Percentiles rank a stretch among this genome's conserved stretches.
Evolutionary conservation across 1,139 yeast species (phyloP).

Genomic region (Yamadazyma songkhlaensis): DNA sequence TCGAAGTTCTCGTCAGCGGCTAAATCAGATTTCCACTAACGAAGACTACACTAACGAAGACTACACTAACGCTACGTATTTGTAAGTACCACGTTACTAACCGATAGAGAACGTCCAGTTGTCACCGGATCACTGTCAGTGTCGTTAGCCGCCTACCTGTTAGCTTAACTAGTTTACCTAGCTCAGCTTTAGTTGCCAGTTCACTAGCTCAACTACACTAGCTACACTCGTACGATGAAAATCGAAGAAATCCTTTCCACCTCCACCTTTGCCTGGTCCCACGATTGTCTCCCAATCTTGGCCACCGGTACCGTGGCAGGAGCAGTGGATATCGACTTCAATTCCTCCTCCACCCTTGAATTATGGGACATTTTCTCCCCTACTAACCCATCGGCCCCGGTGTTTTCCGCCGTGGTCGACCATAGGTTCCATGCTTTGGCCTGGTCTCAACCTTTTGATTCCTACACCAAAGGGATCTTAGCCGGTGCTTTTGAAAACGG

Average conservation of each 20-base stretch:
- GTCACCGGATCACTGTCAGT: too few species aligned
- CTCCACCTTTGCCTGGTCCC: constrained; percentile 95
- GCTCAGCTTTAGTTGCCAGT: too few species aligned
- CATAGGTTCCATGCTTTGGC: constrained; percentile 75
- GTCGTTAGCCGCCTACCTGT: too few species aligned
- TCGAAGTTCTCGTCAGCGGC: too few species aligned
- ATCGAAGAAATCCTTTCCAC: constrained; percentile 81
- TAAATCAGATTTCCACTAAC: too few species aligned
- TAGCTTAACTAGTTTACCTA: too few species aligned
- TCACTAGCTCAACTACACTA: too few species aligned
- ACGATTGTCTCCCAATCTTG: constrained; percentile 65
- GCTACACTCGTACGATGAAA: constrained; percentile 59
- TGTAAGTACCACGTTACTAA: too few species aligned
- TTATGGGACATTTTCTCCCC: constrained; percentile 70
- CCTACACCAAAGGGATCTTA: constrained; percentile 54
- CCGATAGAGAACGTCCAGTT: too few species aligned
- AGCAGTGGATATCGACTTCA: constrained; percentile 85
- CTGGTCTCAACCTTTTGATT: constrained; percentile 72
- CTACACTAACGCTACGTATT: too few species aligned
- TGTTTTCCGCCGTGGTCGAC: constrained; percentile 51
- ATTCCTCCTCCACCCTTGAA: constrained; percentile 72
- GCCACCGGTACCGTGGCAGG: constrained; percentile 96
- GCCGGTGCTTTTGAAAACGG: constrained; percentile 94
- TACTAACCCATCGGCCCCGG: constrained; percentile 37
- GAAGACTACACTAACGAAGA: too few species aligned